These are phyloP conservation scores for Ascocoryne sarcoides DNA, from an alignment of 2,329 filamentous ascomycete species.

Conservation along the genomic window DNA sequence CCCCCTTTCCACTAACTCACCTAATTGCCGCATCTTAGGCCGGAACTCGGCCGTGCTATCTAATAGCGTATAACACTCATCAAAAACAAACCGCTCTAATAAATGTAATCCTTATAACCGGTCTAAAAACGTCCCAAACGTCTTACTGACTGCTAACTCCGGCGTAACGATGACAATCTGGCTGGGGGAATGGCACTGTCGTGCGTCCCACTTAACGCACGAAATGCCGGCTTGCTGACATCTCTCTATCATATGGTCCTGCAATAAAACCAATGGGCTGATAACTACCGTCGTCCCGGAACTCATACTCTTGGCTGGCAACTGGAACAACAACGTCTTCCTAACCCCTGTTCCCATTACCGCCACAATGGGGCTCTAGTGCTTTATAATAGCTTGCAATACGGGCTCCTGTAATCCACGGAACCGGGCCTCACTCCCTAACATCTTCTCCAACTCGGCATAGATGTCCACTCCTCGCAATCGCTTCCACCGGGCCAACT, in stretches of 20 bases:
- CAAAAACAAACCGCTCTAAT: constrained; percentile 5
- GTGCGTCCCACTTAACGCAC: neutral
- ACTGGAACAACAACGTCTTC: constrained; percentile 5
- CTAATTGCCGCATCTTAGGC: constrained; percentile 1
- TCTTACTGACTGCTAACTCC: constrained; percentile 2
- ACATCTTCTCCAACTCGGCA: constrained; percentile 6
- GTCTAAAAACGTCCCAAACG: constrained; percentile 3
- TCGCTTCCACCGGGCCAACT: constrained; percentile 6
- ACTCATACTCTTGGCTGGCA: constrained; percentile 2
- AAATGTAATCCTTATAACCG: constrained; percentile 2
- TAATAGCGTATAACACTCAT: constrained; percentile 2
- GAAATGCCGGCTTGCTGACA: constrained; percentile 1
- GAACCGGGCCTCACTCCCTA: constrained; percentile 3
- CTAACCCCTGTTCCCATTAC: constrained; percentile 5
- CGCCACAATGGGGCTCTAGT: constrained; percentile 5
- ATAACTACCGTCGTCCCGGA: constrained; percentile 2
- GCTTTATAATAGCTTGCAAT: constrained; percentile 8
- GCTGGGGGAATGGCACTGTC: neutral
- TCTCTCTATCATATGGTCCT: constrained; percentile 3
- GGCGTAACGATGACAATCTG: neutral
- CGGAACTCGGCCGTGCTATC: constrained; percentile 2
- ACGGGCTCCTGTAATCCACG: constrained; percentile 7
- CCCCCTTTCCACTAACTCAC: constrained; percentile 4
- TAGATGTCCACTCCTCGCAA: constrained; percentile 5
- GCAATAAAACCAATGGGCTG: constrained; percentile 6